Percentiles rank a stretch among this genome's conserved stretches.
Conservation (phyloP, 306 rosid genomes). For the Quercus glauca region DNA sequence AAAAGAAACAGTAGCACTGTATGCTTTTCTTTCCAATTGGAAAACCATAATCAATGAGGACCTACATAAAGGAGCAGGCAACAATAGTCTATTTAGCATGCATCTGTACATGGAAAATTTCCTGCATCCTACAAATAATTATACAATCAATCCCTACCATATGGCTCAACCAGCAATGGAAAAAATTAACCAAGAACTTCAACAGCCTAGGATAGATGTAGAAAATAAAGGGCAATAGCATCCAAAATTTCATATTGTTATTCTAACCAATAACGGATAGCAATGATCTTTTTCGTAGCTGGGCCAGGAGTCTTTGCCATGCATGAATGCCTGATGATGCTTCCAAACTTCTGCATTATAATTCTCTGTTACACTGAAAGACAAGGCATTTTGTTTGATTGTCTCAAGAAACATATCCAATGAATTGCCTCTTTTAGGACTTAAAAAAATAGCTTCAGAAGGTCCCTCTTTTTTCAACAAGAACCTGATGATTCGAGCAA, state of each 20-base stretch:
- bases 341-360: conserved; percentile 68
- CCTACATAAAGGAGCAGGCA: conserved; percentile 12
- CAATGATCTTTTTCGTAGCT: conserved; percentile 70
- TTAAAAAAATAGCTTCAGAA: conserved; percentile 62
- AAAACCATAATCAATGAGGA: background rate
- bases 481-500: conserved; percentile 51
- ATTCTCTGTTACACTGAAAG: conserved; percentile 53
- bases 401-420: conserved; percentile 60
- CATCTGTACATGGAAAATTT: conserved; percentile 29
- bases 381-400: conserved; percentile 55
- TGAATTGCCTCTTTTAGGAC: conserved; percentile 81
- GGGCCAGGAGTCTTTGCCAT: conserved; percentile 60
- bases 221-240: background rate
- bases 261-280: conserved; percentile 69
- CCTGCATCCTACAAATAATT: conserved; percentile 20
- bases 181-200: background rate
- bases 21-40: conserved; percentile 4
- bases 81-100: conserved; percentile 11
- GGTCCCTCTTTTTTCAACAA: conserved; percentile 50
- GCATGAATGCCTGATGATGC: conserved; percentile 53
- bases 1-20: background rate
- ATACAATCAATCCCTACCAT: conserved; percentile 20
- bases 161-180: conserved; percentile 17
- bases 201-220: conserved; percentile 3
- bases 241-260: conserved; percentile 46